A percentile compares a stretch with the other conserved stretches of the same genome.
These are phyloP conservation scores for Quercus engelmannii DNA, from an alignment of 306 rosid genomes.

Conservation along the genomic window DNA sequence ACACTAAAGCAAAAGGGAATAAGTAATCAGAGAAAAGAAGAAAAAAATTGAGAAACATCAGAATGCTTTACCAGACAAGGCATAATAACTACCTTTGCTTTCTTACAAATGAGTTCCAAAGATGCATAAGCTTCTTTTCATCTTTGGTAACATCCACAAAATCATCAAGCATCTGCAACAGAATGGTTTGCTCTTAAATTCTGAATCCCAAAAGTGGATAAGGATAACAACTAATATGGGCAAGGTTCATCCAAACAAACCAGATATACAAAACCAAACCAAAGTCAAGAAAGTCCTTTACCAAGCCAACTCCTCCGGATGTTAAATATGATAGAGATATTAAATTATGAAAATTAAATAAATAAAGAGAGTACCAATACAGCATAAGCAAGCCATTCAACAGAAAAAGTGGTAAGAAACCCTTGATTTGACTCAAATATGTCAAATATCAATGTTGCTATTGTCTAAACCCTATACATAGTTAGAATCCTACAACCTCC, in stretches of 20 bases:
- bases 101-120: slow-evolving; percentile 94
- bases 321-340: not conserved
- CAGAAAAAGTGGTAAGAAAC: not conserved
- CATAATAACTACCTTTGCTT: slow-evolving; percentile 68
- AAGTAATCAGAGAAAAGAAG: not conserved
- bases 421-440: not conserved
- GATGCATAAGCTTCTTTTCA: slow-evolving; percentile 96
- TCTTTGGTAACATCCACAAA: slow-evolving; percentile 96
- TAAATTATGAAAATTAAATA: not conserved
- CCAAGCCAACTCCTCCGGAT: not conserved
- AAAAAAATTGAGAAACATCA: slow-evolving; percentile 14
- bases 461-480: not conserved
- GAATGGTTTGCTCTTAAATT: slow-evolving; percentile 27
- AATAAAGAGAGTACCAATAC: not conserved
- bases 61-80: not conserved
- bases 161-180: slow-evolving; percentile 97
- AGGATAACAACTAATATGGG: not conserved
- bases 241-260: not conserved
- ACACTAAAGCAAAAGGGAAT: not conserved
- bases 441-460: not conserved
- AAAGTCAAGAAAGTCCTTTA: not conserved
- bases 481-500: not conserved
- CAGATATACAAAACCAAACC: not conserved
- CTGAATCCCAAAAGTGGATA: not conserved
- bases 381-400: not conserved